phyloP scores from a whole-genome alignment of 2,329 filamentous ascomycete species.

The Fusarium proliferatum region DNA sequence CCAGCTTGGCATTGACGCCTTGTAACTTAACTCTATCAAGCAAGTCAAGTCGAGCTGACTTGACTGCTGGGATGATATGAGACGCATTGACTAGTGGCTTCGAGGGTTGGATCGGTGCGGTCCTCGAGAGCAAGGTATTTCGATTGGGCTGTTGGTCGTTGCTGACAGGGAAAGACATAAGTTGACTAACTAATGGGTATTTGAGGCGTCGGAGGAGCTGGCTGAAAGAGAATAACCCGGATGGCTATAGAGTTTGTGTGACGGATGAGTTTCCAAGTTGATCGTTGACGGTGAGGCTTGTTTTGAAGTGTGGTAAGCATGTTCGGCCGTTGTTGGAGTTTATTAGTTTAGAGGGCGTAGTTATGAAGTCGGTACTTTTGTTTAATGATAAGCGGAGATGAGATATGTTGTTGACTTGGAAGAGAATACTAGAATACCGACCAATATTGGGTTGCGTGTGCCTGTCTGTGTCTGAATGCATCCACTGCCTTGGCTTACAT shows the following conservation, averaged over 20 bases:
- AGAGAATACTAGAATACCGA: neutral
- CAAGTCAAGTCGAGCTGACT: neutral
- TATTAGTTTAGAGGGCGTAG: neutral
- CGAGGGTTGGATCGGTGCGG: constrained; percentile 19
- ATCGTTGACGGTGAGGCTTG: constrained; percentile 30
- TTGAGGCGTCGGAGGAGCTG: constrained; percentile 38
- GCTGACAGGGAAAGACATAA: constrained; percentile 19
- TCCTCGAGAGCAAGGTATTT: constrained; percentile 15
- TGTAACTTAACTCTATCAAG: constrained; percentile 10
- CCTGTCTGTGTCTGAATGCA: constrained; percentile 21
- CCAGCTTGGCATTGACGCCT: neutral
- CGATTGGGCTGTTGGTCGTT: constrained; percentile 21
- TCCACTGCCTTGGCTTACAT: constrained; percentile 29
- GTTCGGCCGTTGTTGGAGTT: constrained; percentile 8
- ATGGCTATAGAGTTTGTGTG: constrained; percentile 11
- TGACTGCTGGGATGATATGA: constrained; percentile 40
- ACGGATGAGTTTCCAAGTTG: neutral
- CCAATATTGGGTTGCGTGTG: neutral
- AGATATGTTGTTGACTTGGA: constrained; percentile 4
- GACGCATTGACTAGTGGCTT: constrained; percentile 42
- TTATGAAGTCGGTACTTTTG: neutral
- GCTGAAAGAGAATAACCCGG: constrained; percentile 37
- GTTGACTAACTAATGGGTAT: neutral
- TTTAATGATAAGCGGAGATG: neutral
- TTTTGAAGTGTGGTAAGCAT: constrained; percentile 4